Evolutionary conservation across 805 yeast species (phyloP).

Genomic region (Citeromyces matritensis): DNA sequence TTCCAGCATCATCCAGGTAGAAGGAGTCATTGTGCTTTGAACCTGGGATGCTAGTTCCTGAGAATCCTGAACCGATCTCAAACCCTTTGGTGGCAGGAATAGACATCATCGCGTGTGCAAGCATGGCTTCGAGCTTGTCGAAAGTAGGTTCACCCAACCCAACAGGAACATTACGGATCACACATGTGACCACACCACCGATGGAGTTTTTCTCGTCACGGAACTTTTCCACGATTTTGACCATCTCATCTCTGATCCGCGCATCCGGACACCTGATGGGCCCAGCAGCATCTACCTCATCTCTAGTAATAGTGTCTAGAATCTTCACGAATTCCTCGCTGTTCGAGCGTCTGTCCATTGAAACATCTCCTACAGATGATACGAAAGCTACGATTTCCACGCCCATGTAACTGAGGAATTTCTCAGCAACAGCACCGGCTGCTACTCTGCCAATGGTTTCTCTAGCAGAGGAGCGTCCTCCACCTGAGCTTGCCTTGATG

Average conservation of each 20-base stretch:
- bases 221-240: slow-evolving; percentile 71
- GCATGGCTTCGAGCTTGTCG: slow-evolving; percentile 86
- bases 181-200: slow-evolving; percentile 98
- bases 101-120: slow-evolving; percentile 97
- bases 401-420: slow-evolving; percentile 60
- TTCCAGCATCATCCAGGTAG: slow-evolving; percentile 38
- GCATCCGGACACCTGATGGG: slow-evolving; percentile 92
- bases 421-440: slow-evolving; percentile 97
- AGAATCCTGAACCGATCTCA: slow-evolving; percentile 93
- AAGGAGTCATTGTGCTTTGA: slow-evolving; percentile 91
- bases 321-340: slow-evolving; percentile 50
- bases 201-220: slow-evolving; percentile 84
- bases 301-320: slow-evolving; percentile 71
- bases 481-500: slow-evolving; percentile 87
- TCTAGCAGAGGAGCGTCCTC: slow-evolving; percentile 94
- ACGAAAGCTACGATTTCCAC: slow-evolving; percentile 96
- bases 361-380: slow-evolving; percentile 72
- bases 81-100: slow-evolving; percentile 97
- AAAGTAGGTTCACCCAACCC: slow-evolving; percentile 98
- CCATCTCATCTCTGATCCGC: slow-evolving; percentile 60
- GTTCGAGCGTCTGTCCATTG: slow-evolving; percentile 61
- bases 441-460: slow-evolving; percentile 99
- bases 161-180: slow-evolving; percentile 80
- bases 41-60: slow-evolving; percentile 82
- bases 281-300: slow-evolving; percentile 72